Evolutionary conservation across 768 basidiomycete genomes (phyloP), one percentile per base, ranked within the genome.

Genomic region (Pleurotus eryngii): DNA sequence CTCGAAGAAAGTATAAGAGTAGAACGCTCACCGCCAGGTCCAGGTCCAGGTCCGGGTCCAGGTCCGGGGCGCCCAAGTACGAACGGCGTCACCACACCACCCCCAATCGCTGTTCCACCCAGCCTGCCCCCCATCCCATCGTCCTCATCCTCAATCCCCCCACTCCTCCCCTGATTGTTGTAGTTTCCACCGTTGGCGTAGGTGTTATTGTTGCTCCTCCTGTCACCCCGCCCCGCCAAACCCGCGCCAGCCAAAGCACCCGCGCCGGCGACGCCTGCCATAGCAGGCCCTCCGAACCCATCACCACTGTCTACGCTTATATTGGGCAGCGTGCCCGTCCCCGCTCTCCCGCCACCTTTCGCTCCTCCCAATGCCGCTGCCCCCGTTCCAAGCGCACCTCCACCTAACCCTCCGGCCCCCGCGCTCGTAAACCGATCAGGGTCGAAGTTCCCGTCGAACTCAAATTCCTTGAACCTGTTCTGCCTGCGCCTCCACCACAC

Each of bases 401-500:
- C n/a, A n/a, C n/a, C n/a, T n/a, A n/a, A n/a, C n/a, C n/a, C 24
- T 14, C 48, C n/a, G 14, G 26, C 5, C 11, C 49, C 54, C 40
- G 64, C 65, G 17, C 17, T 17, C 9, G 51, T 54, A 42, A 54
- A 54, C 8, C 63, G 68, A n/a, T 65, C 69, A 8, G 76, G 76
- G 60, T 76, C 74, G 40, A 77, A 76, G 67, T 77, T 73, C 30
- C 74, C 74, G 61, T 77, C 74, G 51, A 76, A 77, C 18, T 69
- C 63, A 11, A 61, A 55, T 46, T 35, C 73, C 53, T 39, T 67
- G 17, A 42, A 70, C 54, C 48, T 65, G 49, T 27, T 62, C 67
- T 5, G 64, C 74, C 4, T 76, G 51, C 43, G 79, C 82, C 56
- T 80, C 81, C n/a, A 82, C 77, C 3, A 77, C 75, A 17, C 78